Evolutionary conservation across 164 flowering plant genomes (phyloP).

Genomic region (Tetrastigma voinierianum): DNA sequence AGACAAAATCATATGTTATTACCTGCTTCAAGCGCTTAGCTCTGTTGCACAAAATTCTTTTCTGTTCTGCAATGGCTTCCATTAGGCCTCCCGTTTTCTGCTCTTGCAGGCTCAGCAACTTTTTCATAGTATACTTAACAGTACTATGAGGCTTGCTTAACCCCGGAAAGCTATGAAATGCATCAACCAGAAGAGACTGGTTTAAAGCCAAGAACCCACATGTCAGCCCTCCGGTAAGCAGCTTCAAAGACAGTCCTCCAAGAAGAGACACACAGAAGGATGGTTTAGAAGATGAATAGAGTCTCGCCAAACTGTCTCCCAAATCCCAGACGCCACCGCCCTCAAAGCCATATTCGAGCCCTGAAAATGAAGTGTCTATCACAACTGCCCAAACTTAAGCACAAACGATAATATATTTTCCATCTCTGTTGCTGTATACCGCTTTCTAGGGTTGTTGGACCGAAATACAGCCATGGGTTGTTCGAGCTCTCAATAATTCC

Average conservation of each 20-base stretch:
- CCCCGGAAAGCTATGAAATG: slow-evolving; percentile 61
- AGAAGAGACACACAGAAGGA: slow-evolving; percentile 64
- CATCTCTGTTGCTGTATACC: slow-evolving; percentile 72
- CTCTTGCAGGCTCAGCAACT: slow-evolving; percentile 59
- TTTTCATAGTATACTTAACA: slow-evolving; percentile 69
- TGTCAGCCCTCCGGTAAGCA: slow-evolving; percentile 74
- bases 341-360: slow-evolving; percentile 56
- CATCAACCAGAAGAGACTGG: slow-evolving; percentile 51
- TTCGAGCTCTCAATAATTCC: slow-evolving; percentile 44
- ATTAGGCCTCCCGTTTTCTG: slow-evolving; percentile 40
- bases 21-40: slow-evolving; percentile 71
- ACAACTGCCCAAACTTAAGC: slow-evolving; percentile 79
- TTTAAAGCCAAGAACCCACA: slow-evolving; percentile 76
- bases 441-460: slow-evolving; percentile 95
- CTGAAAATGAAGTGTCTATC: slow-evolving; percentile 90
- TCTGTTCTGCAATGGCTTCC: slow-evolving; percentile 50
- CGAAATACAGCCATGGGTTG: slow-evolving; percentile 89
- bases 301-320: slow-evolving; percentile 46
- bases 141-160: slow-evolving; percentile 89
- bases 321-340: slow-evolving; percentile 65
- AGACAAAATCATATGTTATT: slow-evolving; percentile 3
- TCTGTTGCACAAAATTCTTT: slow-evolving; percentile 41
- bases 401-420: slow-evolving; percentile 54
- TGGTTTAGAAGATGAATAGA: slow-evolving; percentile 31
- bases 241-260: slow-evolving; percentile 74